Evolutionary conservation across 371 early-diverging fungal genomes (phyloP), one percentile per base, ranked within the genome.

Genomic region (Capillidium rhysosporum): DNA sequence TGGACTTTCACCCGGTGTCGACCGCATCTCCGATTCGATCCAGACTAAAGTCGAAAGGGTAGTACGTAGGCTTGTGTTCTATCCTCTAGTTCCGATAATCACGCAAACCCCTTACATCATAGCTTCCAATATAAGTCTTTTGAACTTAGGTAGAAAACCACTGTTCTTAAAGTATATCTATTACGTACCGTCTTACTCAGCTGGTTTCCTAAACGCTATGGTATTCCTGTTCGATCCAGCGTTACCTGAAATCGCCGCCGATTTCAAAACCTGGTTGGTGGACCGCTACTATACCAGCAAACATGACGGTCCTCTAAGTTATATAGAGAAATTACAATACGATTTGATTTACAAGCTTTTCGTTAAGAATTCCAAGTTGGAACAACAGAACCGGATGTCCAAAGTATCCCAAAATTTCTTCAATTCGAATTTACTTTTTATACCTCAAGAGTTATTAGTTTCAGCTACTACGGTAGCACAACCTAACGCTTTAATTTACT

Each of bases 151-250:
- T 26, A 20, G 30, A 21, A 53, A 43, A 29, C 18, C 41, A 23
- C 30, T 53, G 28, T 20, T 53, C 3, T 28, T 40, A 14, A 34
- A 24, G 12, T 53, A 53, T 21, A 25, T 53, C 21, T 53, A 53
- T 29, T 53, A 53, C 28, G 54, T 53, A 14, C 54, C 54, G 5
- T 26, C 28, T 26, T 53, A 53, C 29, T 53, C 54, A 5, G 54
- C 54, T 1, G 54, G 54, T 5, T 18, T 53, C 7, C 29, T 53
- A 1, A 53, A 53, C 30, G 54, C 54, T 9, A 18, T 44, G 2
- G 54, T 53, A 23, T 53, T 53, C 26, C 29, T 53, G 20, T 53
- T 53, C 26, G 54, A 53, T 21, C 54, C 54, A 12, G 54, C 54
- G 23, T 29, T 53, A 9, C 54, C 54, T n/a, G 54, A 53, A 26